Evolutionary conservation across 1,284 basidiomycete genomes (phyloP).

Genomic region (Trichosporon asahii): DNA sequence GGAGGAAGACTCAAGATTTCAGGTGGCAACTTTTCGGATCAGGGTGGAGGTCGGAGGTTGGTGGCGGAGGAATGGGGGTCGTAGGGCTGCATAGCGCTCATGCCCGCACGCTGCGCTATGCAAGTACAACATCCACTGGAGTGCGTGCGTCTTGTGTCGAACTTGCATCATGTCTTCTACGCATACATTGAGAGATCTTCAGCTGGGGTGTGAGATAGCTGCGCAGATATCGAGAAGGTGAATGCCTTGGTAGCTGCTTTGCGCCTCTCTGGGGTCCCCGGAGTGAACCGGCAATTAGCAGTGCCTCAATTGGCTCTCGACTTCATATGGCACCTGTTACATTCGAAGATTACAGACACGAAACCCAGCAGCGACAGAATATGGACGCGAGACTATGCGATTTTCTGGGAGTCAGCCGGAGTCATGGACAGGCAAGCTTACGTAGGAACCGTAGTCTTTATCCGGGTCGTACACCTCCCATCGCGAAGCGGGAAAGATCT

Average conservation of each 20-base stretch:
- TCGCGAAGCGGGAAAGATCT: conserved; percentile 92
- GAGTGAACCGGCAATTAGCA: not conserved
- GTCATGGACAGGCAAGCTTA: conserved; percentile 12
- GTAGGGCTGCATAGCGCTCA: not conserved
- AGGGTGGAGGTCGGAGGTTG: conserved; percentile 1
- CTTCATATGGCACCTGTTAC: not conserved
- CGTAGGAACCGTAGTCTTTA: conserved; percentile 82
- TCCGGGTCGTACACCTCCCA: conserved; percentile 96
- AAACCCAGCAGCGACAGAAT: not conserved
- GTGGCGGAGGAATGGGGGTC: not conserved
- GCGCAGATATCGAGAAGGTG: too few species aligned
- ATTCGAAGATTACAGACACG: not conserved
- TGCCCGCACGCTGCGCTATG: too few species aligned
- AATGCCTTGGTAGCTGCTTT: not conserved
- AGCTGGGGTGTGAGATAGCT: too few species aligned
- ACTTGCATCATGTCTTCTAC: too few species aligned
- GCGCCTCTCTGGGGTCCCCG: not conserved
- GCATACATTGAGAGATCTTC: too few species aligned
- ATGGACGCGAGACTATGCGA: conserved; percentile 11
- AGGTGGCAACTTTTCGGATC: conserved; percentile 6
- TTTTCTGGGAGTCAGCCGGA: conserved; percentile 15
- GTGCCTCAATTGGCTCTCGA: not conserved
- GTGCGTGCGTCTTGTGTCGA: too few species aligned
- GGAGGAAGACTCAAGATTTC: not conserved
- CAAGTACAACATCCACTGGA: too few species aligned